Conservation (phyloP, 768 basidiomycete species). For the Lepiota venenata region DNA sequence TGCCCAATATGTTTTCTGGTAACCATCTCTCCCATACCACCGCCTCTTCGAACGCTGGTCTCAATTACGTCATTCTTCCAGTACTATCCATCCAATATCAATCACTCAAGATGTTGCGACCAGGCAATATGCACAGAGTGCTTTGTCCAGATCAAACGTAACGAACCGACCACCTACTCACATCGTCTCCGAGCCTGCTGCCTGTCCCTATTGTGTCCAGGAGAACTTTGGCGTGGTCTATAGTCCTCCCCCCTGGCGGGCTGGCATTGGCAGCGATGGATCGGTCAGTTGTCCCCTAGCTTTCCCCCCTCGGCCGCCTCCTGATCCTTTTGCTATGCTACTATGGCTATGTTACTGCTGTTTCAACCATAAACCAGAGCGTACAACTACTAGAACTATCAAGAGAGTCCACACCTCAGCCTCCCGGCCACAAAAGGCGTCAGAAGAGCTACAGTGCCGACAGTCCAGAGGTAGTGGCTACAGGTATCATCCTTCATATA, state of each 20-base stretch:
- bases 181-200: conserved; percentile 93
- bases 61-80: conserved; percentile 35
- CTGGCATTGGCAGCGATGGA: conserved; percentile 75
- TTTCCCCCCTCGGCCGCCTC: conserved; percentile 5
- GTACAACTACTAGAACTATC: conserved; percentile 39
- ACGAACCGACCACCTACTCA: conserved; percentile 93
- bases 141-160: conserved; percentile 98
- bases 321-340: not conserved
- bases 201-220: conserved; percentile 97
- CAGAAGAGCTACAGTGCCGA: conserved; percentile 88
- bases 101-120: conserved; percentile 96
- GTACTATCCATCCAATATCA: conserved; percentile 98
- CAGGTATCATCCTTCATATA: conserved; percentile 47
- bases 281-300: conserved; percentile 41
- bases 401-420: conserved; percentile 25
- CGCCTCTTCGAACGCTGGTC: conserved; percentile 15
- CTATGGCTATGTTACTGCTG: not conserved
- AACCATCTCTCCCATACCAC: conserved; percentile 31
- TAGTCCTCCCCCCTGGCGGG: conserved; percentile 73
- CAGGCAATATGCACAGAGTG: conserved; percentile 99
- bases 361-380: conserved; percentile 34
- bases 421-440: conserved; percentile 62
- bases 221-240: conserved; percentile 96
- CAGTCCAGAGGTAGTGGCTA: conserved; percentile 88
- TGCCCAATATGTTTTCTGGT: conserved; percentile 99